These are phyloP conservation scores for Xylariaceae sp. DNA, from an alignment of 2,329 filamentous ascomycete species.

Conservation along the genomic window DNA sequence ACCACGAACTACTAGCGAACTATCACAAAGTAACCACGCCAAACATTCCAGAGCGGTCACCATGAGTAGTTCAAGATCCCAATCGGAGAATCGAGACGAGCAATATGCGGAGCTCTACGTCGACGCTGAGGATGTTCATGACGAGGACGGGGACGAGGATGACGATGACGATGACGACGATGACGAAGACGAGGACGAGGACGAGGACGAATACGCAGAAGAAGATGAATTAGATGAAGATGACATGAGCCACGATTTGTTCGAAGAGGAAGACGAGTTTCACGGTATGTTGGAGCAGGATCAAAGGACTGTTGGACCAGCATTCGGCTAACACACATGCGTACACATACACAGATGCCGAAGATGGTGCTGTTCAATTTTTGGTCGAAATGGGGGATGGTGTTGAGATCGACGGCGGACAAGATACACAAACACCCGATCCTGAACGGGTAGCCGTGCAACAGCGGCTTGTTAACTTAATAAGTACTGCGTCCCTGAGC, in stretches of 20 bases:
- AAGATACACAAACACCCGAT: conserved; percentile 20
- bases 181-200: conserved; percentile 23
- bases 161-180: conserved; percentile 15
- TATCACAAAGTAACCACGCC: not conserved
- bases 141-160: not conserved
- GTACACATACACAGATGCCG: conserved; percentile 29
- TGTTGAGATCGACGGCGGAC: conserved; percentile 32
- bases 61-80: conserved; percentile 29
- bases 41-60: conserved; percentile 1
- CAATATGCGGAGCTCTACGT: conserved; percentile 28
- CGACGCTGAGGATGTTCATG: conserved; percentile 26
- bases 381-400: conserved; percentile 37
- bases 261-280: conserved; percentile 36
- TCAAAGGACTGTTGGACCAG: not conserved
- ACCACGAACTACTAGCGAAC: not conserved
- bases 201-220: conserved; percentile 30
- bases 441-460: conserved; percentile 23
- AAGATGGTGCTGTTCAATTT: conserved; percentile 34
- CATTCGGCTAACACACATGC: conserved; percentile 14
- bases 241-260: conserved; percentile 27
- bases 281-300: conserved; percentile 29
- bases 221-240: conserved; percentile 32
- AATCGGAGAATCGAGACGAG: conserved; percentile 24
- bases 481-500: conserved; percentile 35
- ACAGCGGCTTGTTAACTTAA: conserved; percentile 29